These are phyloP conservation scores for Penicillium sp. DNA, from an alignment of 2,329 filamentous ascomycete species.

Conservation along the genomic window DNA sequence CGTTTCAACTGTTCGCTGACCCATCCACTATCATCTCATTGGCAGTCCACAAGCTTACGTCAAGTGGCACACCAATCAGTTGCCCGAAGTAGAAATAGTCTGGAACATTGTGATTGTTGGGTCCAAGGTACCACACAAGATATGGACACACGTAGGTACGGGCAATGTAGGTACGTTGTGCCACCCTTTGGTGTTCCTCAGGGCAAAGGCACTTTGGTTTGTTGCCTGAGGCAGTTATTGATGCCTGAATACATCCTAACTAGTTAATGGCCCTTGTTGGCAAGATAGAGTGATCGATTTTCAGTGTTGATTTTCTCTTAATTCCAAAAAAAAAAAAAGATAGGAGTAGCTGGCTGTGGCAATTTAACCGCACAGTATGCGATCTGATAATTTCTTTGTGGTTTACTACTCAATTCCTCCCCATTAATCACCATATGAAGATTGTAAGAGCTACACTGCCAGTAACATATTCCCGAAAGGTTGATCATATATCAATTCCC, in stretches of 20 bases:
- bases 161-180: background rate
- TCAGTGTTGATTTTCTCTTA: background rate
- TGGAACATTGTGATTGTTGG: slow-evolving; percentile 15
- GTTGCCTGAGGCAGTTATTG: background rate
- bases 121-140: slow-evolving; percentile 1
- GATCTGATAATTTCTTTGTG: background rate
- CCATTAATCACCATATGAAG: background rate
- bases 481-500: background rate
- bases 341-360: background rate
- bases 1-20: slow-evolving; percentile 7
- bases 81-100: slow-evolving; percentile 2
- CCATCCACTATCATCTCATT: slow-evolving; percentile 16
- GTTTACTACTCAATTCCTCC: background rate
- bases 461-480: background rate
- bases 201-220: background rate
- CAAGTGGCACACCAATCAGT: slow-evolving; percentile 13
- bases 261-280: no score
- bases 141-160: background rate
- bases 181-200: background rate
- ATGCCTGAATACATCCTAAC: background rate
- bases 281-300: background rate
- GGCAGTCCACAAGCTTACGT: slow-evolving; percentile 1
- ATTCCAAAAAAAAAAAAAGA: background rate
- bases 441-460: background rate
- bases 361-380: background rate